phyloP scores from a whole-genome alignment of 1,284 basidiomycete genomes.

The Cronartium ribicola region DNA sequence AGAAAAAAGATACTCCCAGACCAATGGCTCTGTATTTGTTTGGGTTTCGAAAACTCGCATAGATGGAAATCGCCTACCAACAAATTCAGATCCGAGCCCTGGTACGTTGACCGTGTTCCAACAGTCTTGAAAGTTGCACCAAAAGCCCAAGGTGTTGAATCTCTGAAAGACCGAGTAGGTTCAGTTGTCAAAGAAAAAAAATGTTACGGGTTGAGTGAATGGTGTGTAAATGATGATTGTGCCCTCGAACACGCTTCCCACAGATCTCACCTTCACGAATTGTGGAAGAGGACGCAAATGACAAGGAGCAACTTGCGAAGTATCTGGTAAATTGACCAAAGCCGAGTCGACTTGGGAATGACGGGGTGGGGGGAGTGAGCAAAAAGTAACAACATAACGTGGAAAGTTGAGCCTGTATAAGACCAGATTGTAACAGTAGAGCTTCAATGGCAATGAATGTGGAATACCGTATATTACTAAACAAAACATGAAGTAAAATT shows the following conservation, averaged over 20 bases:
- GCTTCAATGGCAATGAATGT: neutral
- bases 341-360: neutral
- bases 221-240: neutral
- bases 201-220: neutral
- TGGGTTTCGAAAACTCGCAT: neutral
- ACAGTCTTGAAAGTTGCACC: slow-evolving; percentile 23
- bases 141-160: neutral
- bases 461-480: neutral
- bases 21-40: neutral
- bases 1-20: neutral
- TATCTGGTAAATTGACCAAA: neutral
- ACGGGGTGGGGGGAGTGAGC: neutral
- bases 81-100: slow-evolving; percentile 12
- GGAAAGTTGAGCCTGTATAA: neutral
- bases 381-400: neutral
- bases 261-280: slow-evolving; percentile 2
- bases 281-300: slow-evolving; percentile 18
- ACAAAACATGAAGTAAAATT: neutral
- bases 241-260: neutral
- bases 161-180: neutral
- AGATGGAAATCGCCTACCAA: slow-evolving; percentile 32
- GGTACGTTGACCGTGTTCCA: slow-evolving; percentile 19
- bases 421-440: neutral
- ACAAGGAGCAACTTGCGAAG: slow-evolving; percentile 11
- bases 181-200: neutral